Evolutionary conservation across 768 basidiomycete species (phyloP).

Genomic region (Tulasnella sp.): DNA sequence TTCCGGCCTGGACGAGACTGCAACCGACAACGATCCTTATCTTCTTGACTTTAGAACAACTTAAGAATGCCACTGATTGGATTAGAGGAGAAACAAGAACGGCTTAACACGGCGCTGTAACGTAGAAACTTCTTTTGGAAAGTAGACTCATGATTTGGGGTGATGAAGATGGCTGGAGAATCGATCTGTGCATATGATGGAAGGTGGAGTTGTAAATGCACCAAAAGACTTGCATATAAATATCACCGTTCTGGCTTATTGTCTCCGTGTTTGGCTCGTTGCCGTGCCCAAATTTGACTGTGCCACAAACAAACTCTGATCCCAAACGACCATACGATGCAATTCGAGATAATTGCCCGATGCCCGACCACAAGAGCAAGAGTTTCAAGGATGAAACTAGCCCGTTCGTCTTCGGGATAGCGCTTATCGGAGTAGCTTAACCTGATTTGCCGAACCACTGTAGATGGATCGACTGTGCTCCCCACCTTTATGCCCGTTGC

Average conservation of each 20-base stretch:
- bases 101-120: not conserved
- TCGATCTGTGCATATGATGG: not conserved
- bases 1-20: conserved; percentile 80
- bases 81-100: not conserved
- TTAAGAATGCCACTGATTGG: conserved; percentile 26
- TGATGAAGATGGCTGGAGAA: not conserved
- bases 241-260: not conserved
- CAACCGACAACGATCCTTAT: conserved; percentile 87
- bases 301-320: not conserved
- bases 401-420: conserved; percentile 52
- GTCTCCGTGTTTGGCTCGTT: not conserved
- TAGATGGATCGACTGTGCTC: conserved; percentile 76
- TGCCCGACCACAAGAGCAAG: conserved; percentile 79
- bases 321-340: conserved; percentile 42
- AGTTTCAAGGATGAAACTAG: conserved; percentile 77
- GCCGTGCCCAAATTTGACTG: not conserved
- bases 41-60: conserved; percentile 68
- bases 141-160: not conserved
- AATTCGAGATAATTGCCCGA: conserved; percentile 77
- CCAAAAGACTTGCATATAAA: not conserved
- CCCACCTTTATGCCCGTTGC: conserved; percentile 95
- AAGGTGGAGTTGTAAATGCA: not conserved
- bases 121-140: not conserved
- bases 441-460: conserved; percentile 20
- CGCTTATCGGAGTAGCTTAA: conserved; percentile 1